Evolutionary conservation across 192 early-diverging fungal genomes (phyloP).

Genomic region (Endogone sp.): DNA sequence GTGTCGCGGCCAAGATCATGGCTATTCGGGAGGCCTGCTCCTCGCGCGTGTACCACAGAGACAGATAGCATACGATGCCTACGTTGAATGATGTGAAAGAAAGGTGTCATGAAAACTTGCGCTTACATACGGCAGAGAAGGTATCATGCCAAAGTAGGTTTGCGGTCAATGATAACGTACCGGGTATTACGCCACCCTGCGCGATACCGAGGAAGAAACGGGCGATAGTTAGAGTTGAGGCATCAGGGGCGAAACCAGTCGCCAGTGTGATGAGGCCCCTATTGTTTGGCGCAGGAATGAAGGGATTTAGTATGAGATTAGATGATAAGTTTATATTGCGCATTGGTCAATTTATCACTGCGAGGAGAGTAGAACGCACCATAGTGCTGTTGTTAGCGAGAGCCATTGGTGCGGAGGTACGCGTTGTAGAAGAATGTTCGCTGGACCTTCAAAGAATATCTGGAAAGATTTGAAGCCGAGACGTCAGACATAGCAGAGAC

Average conservation of each 20-base stretch:
- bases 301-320: not conserved
- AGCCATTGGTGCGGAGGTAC: not conserved
- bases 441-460: not conserved
- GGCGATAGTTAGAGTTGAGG: not conserved
- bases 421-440: not conserved
- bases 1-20: conserved; percentile 45
- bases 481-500: no score
- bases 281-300: not conserved
- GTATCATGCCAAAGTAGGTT: no score
- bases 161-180: not conserved
- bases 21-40: conserved; percentile 54
- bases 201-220: not conserved
- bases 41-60: conserved; percentile 47
- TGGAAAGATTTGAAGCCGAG: not conserved
- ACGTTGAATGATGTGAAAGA: not conserved
- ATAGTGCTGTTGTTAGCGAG: not conserved
- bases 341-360: no score
- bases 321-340: no score
- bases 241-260: not conserved
- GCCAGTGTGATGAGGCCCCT: not conserved
- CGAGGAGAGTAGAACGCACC: not conserved
- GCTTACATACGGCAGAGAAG: no score
- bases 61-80: conserved; percentile 23
- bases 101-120: not conserved
- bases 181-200: not conserved